These are phyloP conservation scores for Tritrichomonas foetus DNA, from an alignment of 208 protist species.

Conservation along the genomic window DNA sequence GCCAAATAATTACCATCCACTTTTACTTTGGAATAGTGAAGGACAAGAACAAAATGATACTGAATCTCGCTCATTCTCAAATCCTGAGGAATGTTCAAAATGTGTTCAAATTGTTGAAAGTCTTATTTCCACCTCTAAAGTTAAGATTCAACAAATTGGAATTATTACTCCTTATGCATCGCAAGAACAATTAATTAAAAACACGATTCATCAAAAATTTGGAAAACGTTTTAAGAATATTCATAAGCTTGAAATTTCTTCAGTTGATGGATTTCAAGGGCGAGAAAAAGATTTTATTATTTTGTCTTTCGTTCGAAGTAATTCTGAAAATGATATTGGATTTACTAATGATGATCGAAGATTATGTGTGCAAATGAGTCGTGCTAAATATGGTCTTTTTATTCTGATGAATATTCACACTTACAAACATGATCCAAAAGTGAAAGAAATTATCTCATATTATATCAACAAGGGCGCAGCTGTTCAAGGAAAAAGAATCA, in stretches of 20 bases:
- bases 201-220: too few relatives aligned
- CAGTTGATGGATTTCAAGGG: conserved; percentile 57
- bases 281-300: conserved; percentile 57
- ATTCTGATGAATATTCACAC: conserved; percentile 49
- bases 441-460: too few relatives aligned
- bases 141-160: neutral
- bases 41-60: neutral
- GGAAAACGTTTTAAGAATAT: neutral
- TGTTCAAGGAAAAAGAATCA: too few relatives aligned
- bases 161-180: neutral
- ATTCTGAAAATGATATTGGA: conserved; percentile 57
- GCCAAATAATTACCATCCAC: neutral
- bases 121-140: neutral
- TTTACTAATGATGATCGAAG: conserved; percentile 76
- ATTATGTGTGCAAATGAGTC: conserved; percentile 79
- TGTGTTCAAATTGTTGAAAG: neutral
- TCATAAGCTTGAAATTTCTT: conserved; percentile 37
- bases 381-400: conserved; percentile 53
- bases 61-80: too few relatives aligned
- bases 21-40: neutral
- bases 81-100: too few relatives aligned
- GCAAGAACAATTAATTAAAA: too few relatives aligned
- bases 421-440: conserved; percentile 20
- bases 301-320: conserved; percentile 47
- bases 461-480: too few relatives aligned